Conservation (phyloP, 2,329 filamentous ascomycete genomes). For the Grosmannia serpens region DNA sequence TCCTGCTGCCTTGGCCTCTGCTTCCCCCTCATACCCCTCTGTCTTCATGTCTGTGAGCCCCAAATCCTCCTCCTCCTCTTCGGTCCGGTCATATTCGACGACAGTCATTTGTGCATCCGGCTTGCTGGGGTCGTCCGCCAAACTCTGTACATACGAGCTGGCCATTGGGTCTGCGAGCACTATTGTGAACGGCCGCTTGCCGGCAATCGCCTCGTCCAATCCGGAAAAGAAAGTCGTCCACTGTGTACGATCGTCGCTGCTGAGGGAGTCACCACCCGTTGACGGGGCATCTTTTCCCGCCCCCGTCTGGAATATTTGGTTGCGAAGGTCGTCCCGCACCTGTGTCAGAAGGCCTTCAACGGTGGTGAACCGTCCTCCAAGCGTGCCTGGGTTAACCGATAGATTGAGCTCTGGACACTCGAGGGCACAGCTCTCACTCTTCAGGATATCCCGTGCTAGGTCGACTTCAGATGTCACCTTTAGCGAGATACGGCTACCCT, state of each 20-base stretch:
- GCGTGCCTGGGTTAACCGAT: slow-evolving; percentile 80
- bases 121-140: slow-evolving; percentile 58
- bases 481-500: slow-evolving; percentile 74
- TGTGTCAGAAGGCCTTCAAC: slow-evolving; percentile 89
- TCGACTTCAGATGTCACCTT: slow-evolving; percentile 59
- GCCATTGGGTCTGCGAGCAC: slow-evolving; percentile 81
- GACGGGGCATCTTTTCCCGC: slow-evolving; percentile 27
- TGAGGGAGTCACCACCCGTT: slow-evolving; percentile 62
- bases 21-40: slow-evolving; percentile 65
- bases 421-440: slow-evolving; percentile 84
- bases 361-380: slow-evolving; percentile 93
- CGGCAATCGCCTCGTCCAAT: slow-evolving; percentile 67
- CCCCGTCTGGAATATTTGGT: slow-evolving; percentile 68
- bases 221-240: slow-evolving; percentile 76
- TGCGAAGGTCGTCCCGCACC: slow-evolving; percentile 78
- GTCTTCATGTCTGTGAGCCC: slow-evolving; percentile 88
- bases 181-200: slow-evolving; percentile 69
- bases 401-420: slow-evolving; percentile 80
- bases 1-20: slow-evolving; percentile 3
- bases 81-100: slow-evolving; percentile 76
- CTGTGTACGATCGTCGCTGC: slow-evolving; percentile 47
- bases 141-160: slow-evolving; percentile 85
- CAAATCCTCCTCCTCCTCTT: slow-evolving; percentile 87
- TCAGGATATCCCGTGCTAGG: slow-evolving; percentile 84
- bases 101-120: slow-evolving; percentile 68